Evolutionary conservation across 345 rosid genomes (phyloP).

Genomic region (Physaria fendleri): DNA sequence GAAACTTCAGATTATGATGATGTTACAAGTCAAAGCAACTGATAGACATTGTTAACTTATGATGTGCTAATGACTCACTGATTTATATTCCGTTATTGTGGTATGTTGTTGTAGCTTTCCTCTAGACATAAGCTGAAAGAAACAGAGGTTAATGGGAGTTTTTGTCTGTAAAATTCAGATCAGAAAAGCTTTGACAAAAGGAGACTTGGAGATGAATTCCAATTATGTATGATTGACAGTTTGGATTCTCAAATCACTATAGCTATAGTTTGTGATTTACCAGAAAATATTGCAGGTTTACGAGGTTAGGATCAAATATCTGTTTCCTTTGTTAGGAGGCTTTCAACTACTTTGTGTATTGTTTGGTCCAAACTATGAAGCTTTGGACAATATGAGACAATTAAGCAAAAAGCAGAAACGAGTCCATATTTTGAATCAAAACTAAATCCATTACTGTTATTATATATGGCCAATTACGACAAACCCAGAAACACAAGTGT

Average conservation of each 20-base stretch:
- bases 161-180: too few species aligned
- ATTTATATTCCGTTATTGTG: neutral
- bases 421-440: too few species aligned
- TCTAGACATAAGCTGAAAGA: neutral
- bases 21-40: neutral
- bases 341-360: neutral
- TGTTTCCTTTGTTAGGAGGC: too few species aligned
- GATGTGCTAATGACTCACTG: neutral
- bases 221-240: neutral
- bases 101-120: neutral
- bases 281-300: neutral
- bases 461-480: neutral
- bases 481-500: neutral
- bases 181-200: too few species aligned
- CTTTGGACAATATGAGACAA: neutral
- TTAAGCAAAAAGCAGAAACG: neutral
- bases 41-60: neutral
- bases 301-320: too few species aligned
- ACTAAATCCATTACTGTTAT: too few species aligned
- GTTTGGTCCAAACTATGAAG: neutral
- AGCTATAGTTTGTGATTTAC: neutral
- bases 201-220: too few species aligned
- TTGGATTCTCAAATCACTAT: neutral
- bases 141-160: too few species aligned
- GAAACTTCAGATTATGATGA: neutral